A percentile compares a stretch with the other conserved stretches of the same genome.
Conservation (phyloP, 1,284 basidiomycete genomes). For the Wolfiporia cocos region DNA sequence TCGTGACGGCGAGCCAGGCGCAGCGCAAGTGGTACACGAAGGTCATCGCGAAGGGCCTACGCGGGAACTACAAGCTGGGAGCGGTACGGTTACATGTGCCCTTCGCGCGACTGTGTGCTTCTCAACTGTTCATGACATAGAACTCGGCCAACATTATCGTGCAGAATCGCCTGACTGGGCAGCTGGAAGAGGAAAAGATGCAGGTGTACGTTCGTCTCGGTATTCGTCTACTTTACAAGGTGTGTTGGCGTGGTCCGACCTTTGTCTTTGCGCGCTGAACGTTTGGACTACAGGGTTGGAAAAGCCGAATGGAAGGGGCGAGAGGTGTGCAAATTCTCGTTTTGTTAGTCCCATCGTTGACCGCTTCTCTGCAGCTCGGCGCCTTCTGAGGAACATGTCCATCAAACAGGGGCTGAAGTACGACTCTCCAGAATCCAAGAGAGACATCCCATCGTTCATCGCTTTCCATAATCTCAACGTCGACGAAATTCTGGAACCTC, state of each 20-base stretch:
- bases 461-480: slow-evolving; percentile 85
- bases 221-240: slow-evolving; percentile 90
- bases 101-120: background rate
- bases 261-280: too few relatives aligned
- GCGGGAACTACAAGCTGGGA: slow-evolving; percentile 85
- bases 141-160: slow-evolving; percentile 97
- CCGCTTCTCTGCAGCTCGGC: slow-evolving; percentile 45
- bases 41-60: slow-evolving; percentile 78
- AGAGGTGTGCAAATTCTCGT: slow-evolving; percentile 65
- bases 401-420: slow-evolving; percentile 96
- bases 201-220: slow-evolving; percentile 92
- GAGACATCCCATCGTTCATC: slow-evolving; percentile 86
- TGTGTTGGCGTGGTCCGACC: slow-evolving; percentile 15
- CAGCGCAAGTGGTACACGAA: slow-evolving; percentile 97
- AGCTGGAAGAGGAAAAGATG: slow-evolving; percentile 97
- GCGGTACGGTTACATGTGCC: slow-evolving; percentile 49
- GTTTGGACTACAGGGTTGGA: slow-evolving; percentile 55
- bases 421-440: slow-evolving; percentile 78
- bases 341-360: background rate
- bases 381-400: slow-evolving; percentile 83
- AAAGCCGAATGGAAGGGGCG: slow-evolving; percentile 85
- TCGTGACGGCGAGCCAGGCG: slow-evolving; percentile 92
- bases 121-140: slow-evolving; percentile 28
- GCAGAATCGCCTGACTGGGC: slow-evolving; percentile 86
- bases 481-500: slow-evolving; percentile 78